A percentile compares a stretch with the other conserved stretches of the same genome.
Conservation (phyloP, 768 basidiomycete genomes). For the Lactarius quietus region DNA sequence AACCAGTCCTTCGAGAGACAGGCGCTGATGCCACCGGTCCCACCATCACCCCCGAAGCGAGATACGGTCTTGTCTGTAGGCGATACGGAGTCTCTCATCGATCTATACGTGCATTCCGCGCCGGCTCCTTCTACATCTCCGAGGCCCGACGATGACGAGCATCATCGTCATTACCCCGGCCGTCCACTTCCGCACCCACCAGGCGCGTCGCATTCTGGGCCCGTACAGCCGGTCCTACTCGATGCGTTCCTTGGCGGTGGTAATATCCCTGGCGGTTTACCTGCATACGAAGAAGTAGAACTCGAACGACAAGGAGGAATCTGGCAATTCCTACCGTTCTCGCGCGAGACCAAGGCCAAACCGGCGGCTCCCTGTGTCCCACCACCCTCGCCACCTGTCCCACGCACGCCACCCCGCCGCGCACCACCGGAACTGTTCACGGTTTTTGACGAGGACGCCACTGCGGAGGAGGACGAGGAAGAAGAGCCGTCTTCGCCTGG, state of each 20-base stretch:
- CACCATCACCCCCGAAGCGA: slow-evolving; percentile 3
- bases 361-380: slow-evolving; percentile 1
- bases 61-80: slow-evolving; percentile 20
- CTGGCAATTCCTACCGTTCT: background rate
- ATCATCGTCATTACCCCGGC: slow-evolving; percentile 22
- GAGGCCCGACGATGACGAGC: background rate
- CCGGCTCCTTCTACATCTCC: background rate
- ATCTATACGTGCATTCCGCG: slow-evolving; percentile 26
- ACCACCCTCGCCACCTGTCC: slow-evolving; percentile 1
- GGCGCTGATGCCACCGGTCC: background rate
- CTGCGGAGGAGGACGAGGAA: too few species aligned
- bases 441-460: slow-evolving; percentile 13
- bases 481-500: slow-evolving; percentile 18
- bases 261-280: background rate
- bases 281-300: slow-evolving; percentile 2
- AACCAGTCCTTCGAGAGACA: slow-evolving; percentile 21
- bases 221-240: slow-evolving; percentile 21
- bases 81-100: slow-evolving; percentile 24
- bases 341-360: background rate
- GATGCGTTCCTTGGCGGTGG: slow-evolving; percentile 21
- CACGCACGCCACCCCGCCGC: background rate
- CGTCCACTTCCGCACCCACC: slow-evolving; percentile 26
- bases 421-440: slow-evolving; percentile 2
- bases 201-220: slow-evolving; percentile 12
- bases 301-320: background rate